Base-by-base conservation (phyloP, 768 basidiomycete genomes). In the Boletellus sp. region DNA sequence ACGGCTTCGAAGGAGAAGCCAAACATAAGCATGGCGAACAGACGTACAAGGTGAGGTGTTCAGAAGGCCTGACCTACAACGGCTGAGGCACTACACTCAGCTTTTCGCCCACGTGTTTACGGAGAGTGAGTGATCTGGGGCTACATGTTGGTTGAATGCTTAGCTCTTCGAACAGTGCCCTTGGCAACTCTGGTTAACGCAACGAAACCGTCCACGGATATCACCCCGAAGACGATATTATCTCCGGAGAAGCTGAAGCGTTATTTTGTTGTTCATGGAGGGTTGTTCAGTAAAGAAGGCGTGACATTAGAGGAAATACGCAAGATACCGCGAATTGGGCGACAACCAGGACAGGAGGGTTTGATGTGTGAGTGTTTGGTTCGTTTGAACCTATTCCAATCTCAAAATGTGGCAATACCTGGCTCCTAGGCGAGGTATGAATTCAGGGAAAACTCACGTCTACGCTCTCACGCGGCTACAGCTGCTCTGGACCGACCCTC, bases 11-110 rank as follows among this genome's bases (percentile, higher is more conserved):
- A 68, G 94, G 94, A 35, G 96, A 99, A 73, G 88, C 84, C 26
- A 95, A 95, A 63, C 88, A 95, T 62, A 98, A 99, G 67, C 92
- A 95, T 58, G 94, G 94, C 24, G 94, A 96, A 62, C 85, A 93
- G 66, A 87, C 91, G 0, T 97, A 94, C 74, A 94, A 93, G 79
- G 90, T 85, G 22, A 45, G 63, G 38, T 9, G 3, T 26, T 38
- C 22, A 32, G 49, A 32, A 34, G 7, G 32, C 36, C 20, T 19
- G 16, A 17, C 19, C n/a, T 47, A 45, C 42, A 9, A 15, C 52
- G 23, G 24, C 35, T 55, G 50, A 49, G 15, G 41, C 33, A 26
- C 41, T 51, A 40, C 44, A 26, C 42, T 32, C 48, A 94, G 86
- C 79, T 99, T 23, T 97, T 97, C 61, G 87, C 94, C 10, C 83